Evolutionary conservation across 495 filamentous ascomycete species (phyloP), one percentile per base, ranked within the genome.

Genomic region (Aspergillus leporis): DNA sequence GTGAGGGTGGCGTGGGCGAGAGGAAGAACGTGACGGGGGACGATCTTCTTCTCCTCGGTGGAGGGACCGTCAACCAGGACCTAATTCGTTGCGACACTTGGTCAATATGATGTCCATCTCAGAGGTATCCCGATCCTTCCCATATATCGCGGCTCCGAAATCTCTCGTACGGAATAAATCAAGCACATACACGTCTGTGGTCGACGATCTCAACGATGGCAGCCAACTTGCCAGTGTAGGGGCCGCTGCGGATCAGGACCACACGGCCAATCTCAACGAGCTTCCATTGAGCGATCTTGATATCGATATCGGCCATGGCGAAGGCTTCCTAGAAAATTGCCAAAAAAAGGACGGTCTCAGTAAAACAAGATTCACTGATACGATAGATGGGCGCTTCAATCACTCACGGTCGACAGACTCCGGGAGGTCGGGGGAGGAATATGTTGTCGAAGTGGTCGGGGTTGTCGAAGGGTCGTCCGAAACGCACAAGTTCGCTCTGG

Each of bases 181-280:
- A 31, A 60, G 53, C 61, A 90, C 93, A 73, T 96, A 98, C 94
- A 78, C 94, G 91, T 85, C 96, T 96, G 90, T 99, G 94, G 81
- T 98, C 95, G 79, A 98, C 93, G 77, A 99, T 96, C 87, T 98
- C 92, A 78, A 97, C 92, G 75, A 99, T 94, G 70, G 85, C 81
- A 62, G 92, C 95, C 62, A 98, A 85, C 77, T 88, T 89, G 79
- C 92, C 93, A 62, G 75, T 81, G 83, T 85, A 90, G 63, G 86
- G 89, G 64, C 87, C 88, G 68, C 81, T 73, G 68, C 86, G 85
- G 81, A 96, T 85, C 71, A 97, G 86, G 65, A 94, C 88, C 69
- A 97, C 83, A 72, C 95, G 92, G 83, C 95, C 95, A 80, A 97
- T 90, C 85, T 99, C 92, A 73, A 99, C 91, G 71, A 89, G 83